Evolutionary conservation across 2,329 filamentous ascomycete species (phyloP).

Genomic region (Penicillium sp.): DNA sequence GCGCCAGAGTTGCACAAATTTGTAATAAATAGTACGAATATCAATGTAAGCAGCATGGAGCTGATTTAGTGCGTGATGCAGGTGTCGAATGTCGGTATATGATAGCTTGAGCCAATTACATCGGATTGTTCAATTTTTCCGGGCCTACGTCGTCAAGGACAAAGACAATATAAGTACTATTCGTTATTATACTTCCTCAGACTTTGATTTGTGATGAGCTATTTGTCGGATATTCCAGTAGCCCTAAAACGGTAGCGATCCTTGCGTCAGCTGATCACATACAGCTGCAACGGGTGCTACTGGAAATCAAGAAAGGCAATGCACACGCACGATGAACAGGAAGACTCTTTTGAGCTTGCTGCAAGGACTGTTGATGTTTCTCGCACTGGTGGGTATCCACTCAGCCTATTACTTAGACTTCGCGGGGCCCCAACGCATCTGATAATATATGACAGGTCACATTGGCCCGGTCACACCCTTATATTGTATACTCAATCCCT

Average conservation of each 20-base stretch:
- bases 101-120: background rate
- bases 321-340: constrained; percentile 32
- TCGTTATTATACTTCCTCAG: background rate
- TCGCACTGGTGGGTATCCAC: constrained; percentile 32
- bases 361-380: constrained; percentile 39
- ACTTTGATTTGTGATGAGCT: too few relatives aligned
- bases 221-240: background rate
- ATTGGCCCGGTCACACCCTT: constrained; percentile 33
- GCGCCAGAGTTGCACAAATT: background rate
- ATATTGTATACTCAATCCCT: constrained; percentile 30
- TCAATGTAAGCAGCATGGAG: background rate
- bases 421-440: constrained; percentile 1
- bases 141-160: background rate
- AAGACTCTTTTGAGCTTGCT: constrained; percentile 41
- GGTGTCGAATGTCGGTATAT: background rate
- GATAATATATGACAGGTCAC: constrained; percentile 24
- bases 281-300: constrained; percentile 33
- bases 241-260: constrained; percentile 7
- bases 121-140: background rate
- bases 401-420: constrained; percentile 1
- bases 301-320: constrained; percentile 32
- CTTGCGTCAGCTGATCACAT: constrained; percentile 34
- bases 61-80: background rate
- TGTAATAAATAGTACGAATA: background rate
- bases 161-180: background rate